Conservation (phyloP, 495 filamentous ascomycete species). For the Filosporella fistucella region DNA sequence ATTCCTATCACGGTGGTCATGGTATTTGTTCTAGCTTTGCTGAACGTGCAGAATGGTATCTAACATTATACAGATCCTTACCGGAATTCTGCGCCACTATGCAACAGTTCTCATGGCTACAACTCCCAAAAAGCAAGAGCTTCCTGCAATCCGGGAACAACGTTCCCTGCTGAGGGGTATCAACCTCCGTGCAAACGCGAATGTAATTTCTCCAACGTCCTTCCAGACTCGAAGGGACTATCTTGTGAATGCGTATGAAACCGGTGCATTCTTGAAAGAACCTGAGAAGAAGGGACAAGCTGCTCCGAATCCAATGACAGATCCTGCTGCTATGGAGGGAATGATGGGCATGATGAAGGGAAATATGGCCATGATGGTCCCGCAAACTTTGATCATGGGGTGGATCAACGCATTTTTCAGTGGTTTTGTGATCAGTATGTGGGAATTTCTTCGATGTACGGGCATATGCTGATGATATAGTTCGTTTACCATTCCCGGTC, state of each 20-base stretch:
- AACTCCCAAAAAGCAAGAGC: slow-evolving; percentile 75
- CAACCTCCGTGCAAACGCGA: slow-evolving; percentile 74
- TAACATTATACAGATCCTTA: slow-evolving; percentile 63
- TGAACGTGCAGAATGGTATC: neutral
- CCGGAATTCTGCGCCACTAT: slow-evolving; percentile 94
- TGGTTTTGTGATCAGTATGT: slow-evolving; percentile 92
- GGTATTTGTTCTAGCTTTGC: slow-evolving; percentile 44
- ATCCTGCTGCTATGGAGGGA: slow-evolving; percentile 96
- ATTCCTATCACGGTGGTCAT: slow-evolving; percentile 96
- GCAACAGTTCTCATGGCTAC: slow-evolving; percentile 84
- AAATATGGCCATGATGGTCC: slow-evolving; percentile 99
- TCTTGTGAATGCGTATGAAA: slow-evolving; percentile 73
- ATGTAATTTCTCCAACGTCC: slow-evolving; percentile 65
- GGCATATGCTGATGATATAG: slow-evolving; percentile 35
- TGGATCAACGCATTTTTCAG: slow-evolving; percentile 99
- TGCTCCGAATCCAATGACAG: slow-evolving; percentile 89
- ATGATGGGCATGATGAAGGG: slow-evolving; percentile 99
- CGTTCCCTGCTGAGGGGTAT: slow-evolving; percentile 81
- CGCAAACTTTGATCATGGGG: slow-evolving; percentile 97
- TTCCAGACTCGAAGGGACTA: slow-evolving; percentile 78
- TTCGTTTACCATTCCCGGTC: slow-evolving; percentile 97
- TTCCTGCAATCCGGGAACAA: slow-evolving; percentile 77
- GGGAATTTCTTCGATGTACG: neutral
- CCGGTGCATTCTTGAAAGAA: slow-evolving; percentile 83
- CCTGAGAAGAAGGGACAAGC: slow-evolving; percentile 81